Conservation (phyloP, 1,139 yeast genomes). For the Taiozyma sp. region DNA sequence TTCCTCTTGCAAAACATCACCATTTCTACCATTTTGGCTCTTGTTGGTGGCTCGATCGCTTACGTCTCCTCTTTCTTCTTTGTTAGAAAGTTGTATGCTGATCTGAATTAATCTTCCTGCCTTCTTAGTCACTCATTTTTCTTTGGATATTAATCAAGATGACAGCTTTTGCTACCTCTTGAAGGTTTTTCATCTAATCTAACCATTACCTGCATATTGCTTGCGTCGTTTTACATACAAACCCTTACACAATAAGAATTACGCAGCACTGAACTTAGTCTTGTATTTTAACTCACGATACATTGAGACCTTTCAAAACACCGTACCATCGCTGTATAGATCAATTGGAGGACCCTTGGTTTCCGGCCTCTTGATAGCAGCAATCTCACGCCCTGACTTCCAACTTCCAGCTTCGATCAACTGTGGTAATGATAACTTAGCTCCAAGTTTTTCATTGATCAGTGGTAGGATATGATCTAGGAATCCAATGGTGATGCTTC, state of each 20-base stretch:
- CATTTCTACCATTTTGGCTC: slow-evolving; percentile 16
- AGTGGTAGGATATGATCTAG: slow-evolving; percentile 44
- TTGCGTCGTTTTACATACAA: not conserved
- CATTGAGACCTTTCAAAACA: slow-evolving; percentile 33
- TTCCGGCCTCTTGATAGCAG: slow-evolving; percentile 40
- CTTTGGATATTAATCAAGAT: not conserved
- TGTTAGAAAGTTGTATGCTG: slow-evolving; percentile 15
- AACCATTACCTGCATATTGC: not conserved
- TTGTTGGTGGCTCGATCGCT: slow-evolving; percentile 20
- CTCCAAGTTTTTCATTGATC: slow-evolving; percentile 38
- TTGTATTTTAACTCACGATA: too few relatives aligned
- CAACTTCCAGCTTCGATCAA: slow-evolving; percentile 61
- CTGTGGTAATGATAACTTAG: slow-evolving; percentile 43
- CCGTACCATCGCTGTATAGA: slow-evolving; percentile 54
- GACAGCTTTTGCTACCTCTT: not conserved
- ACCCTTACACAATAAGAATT: too few relatives aligned
- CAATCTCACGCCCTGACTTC: slow-evolving; percentile 58
- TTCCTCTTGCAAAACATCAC: slow-evolving; percentile 19
- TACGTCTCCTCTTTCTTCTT: slow-evolving; percentile 14
- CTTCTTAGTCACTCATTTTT: not conserved
- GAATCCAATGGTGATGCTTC: slow-evolving; percentile 52
- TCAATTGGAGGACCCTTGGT: slow-evolving; percentile 58
- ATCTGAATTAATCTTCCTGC: slow-evolving; percentile 1
- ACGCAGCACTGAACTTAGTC: too few relatives aligned
- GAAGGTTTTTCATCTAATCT: not conserved